Evolutionary conservation across 345 rosid genomes (phyloP).

Genomic region (Balakata baccata): DNA sequence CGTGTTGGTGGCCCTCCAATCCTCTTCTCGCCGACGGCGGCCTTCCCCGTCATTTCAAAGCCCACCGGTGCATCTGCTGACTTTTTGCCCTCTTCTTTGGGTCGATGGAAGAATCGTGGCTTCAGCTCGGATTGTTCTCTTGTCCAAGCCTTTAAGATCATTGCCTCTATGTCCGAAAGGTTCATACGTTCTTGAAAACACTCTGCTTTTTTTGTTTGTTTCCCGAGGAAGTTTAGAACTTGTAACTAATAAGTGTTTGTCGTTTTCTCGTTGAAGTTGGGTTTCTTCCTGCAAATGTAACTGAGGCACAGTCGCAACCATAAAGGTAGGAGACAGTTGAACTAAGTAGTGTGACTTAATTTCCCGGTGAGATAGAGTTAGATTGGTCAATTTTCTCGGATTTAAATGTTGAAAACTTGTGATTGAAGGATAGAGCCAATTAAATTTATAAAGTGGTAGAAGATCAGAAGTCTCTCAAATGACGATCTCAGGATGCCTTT

Average conservation of each 20-base stretch:
- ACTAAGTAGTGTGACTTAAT: too few relatives aligned
- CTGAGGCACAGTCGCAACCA: conserved; percentile 44
- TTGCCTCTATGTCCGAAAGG: conserved; percentile 45
- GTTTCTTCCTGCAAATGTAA: conserved; percentile 33
- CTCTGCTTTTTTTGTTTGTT: background rate
- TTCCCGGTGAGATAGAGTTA: background rate
- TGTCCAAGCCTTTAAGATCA: conserved; percentile 37
- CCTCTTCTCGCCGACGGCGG: conserved; percentile 41
- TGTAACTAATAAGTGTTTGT: too few relatives aligned
- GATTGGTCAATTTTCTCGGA: background rate
- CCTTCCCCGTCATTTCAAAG: conserved; percentile 39
- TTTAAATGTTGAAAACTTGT: background rate
- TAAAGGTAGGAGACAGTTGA: conserved; percentile 44
- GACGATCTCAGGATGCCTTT: conserved; percentile 47
- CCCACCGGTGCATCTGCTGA: conserved; percentile 35
- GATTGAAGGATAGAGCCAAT: conserved; percentile 42
- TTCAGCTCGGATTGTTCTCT: conserved; percentile 36
- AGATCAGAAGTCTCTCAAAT: conserved; percentile 48
- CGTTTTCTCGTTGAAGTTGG: too few relatives aligned
- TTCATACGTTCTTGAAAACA: background rate
- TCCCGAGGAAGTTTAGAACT: background rate
- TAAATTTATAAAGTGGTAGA: conserved; percentile 54
- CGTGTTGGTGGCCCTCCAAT: conserved; percentile 46
- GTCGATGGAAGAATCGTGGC: conserved; percentile 38
- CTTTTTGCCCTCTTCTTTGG: conserved; percentile 23